Base-by-base conservation (phyloP, 2,329 filamentous ascomycete genomes). In the Trichoderma sp. region DNA sequence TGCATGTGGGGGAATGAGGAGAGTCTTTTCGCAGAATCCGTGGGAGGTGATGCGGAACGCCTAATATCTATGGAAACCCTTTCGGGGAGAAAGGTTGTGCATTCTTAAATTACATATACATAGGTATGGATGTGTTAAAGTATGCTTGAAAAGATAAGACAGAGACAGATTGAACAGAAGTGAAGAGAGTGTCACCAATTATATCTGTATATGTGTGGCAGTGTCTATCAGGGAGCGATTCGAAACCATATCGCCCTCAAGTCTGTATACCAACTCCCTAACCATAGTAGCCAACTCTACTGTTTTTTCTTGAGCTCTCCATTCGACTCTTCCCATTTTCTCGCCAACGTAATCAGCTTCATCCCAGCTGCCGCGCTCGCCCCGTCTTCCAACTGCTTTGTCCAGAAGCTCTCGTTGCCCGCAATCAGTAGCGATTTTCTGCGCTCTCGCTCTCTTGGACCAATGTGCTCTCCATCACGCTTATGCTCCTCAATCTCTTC, bases 401-500 rank as follows among this genome's bases (percentile, higher is more conserved):
- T 84, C 81, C 82, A 85, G 67, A 84, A 84, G 0, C 73, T 75
- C 26, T 83, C 81, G 14, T 76, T 75, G 7, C 79, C 78, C 26
- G 76, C 76, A 0, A 78, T 77, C 6, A 82, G 73, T 1, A 82
- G 77, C 1, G 79, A 84, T 73, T 81, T 82, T 32, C 83, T 78
- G 4, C 83, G 77, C 73, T 83, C 80, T 12, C 80, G 75, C 74
- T 83, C 81, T 0, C 79, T 81, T 1, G 80, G 78, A 1, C 75
- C 79, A 0, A 84, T 76, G 1, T 76, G 76, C 0, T 81, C 70
- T 2, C 79, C 80, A 4, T 77, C 77, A 15, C 78, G 77, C 74
- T 79, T 82, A 70, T 79, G 79, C 3, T 79, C 79, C 71, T 85
- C 83, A 32, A 85, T 79, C 71, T 84, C 79, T 15, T 84, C 80